Evolutionary conservation across 495 filamentous ascomycete species (phyloP), one percentile per base, ranked within the genome.

Genomic region (Neurospora sp.): DNA sequence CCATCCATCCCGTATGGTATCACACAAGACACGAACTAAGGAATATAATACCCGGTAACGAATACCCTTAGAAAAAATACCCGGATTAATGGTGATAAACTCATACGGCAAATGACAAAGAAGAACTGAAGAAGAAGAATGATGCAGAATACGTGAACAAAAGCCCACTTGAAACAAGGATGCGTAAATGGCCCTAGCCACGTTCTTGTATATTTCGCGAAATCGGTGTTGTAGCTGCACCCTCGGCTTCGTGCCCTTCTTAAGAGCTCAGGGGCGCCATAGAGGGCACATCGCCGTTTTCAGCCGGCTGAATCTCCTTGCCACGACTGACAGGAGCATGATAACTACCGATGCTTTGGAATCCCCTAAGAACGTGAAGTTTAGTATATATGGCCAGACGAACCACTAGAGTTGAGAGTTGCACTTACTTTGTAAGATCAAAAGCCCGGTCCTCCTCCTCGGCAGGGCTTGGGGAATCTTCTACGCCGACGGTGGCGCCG

Each of bases 291-390:
- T 65, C 53, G 27, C 53, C 27, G 10, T 35, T 31, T 37, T 4
- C 16, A 37, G 42, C 70, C 17, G 78, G 75, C 71, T 76, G 77
- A 17, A 79, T 71, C 69, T 79, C 77, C 75, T 80, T 78, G n/a
- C 79, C 78, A 17, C 78, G 79, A 2, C 76, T 71, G 38, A 80
- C 79, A 3, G 78, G 76, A 5, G 79, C 81, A 53, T 83, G 81
- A 31, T 78, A 83, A 44, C 80, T 78, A 38, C 80, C 79, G 27
- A 83, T 83, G 73, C 81, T 83, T 61, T 83, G 81, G 69, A 83
- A 83, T 16, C 81, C 81, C 73, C 81, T 83, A 35, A 16, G 9
- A 7, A 59, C 22, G 22, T 12, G 14, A 20, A 31, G 1, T 38
- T 74, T 65, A 73, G 72, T 68, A 74, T 2, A 41, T 16, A 65